phyloP scores from a whole-genome alignment of 176 grass and related monocot genomes.

The Aegilops longissima region DNA sequence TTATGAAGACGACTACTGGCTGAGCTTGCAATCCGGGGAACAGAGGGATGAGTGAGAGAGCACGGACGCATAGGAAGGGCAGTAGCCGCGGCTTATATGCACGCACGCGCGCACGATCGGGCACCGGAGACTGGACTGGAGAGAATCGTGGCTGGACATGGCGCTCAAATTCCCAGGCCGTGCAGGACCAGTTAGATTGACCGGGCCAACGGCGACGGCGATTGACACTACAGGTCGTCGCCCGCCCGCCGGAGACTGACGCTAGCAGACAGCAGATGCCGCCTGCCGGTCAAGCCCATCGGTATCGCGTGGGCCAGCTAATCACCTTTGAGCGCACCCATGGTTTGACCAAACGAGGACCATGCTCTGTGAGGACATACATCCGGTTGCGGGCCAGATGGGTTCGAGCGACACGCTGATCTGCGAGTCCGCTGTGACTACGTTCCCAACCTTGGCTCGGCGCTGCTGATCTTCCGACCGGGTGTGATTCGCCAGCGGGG shows the following conservation, averaged over 20 bases:
- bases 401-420: too few relatives aligned
- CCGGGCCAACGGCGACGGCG: neutral
- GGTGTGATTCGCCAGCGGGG: too few relatives aligned
- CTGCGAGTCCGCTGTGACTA: too few relatives aligned
- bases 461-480: too few relatives aligned
- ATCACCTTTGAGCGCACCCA: neutral
- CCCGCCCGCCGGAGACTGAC: conserved; percentile 16
- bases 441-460: too few relatives aligned
- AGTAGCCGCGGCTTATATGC: neutral
- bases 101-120: neutral
- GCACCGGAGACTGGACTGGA: neutral
- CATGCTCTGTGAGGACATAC: too few relatives aligned
- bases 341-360: neutral
- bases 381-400: too few relatives aligned
- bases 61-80: too few relatives aligned
- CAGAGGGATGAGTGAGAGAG: neutral
- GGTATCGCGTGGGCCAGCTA: neutral
- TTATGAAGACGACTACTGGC: neutral
- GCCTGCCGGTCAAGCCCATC: conserved; percentile 10
- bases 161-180: neutral
- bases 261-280: neutral
- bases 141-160: neutral
- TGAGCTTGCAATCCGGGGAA: neutral
- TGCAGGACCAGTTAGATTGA: conserved; percentile 19
- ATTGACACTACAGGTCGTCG: neutral